Percentiles rank a stretch among this genome's conserved stretches.
Evolutionary conservation across 2,329 filamentous ascomycete genomes (phyloP).

Genomic region (Tricladium varicosporioides): DNA sequence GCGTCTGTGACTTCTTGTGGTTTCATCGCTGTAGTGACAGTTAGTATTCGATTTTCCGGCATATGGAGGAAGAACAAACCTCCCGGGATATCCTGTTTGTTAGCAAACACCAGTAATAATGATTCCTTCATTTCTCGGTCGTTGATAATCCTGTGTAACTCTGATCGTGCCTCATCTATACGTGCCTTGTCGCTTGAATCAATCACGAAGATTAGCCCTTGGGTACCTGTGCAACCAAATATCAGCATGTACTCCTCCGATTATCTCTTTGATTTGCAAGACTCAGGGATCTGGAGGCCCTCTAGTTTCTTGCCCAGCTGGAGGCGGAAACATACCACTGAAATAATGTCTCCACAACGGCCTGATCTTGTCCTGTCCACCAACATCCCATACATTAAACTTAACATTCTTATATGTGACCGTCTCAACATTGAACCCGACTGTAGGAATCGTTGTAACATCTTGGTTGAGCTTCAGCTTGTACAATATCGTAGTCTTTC

Average conservation of each 20-base stretch:
- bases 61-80: constrained; percentile 47
- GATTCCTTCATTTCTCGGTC: constrained; percentile 98
- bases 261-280: background rate
- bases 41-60: constrained; percentile 8
- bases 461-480: constrained; percentile 98
- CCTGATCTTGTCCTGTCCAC: constrained; percentile 97
- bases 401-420: constrained; percentile 99
- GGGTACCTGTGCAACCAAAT: constrained; percentile 63
- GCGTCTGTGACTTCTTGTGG: constrained; percentile 77
- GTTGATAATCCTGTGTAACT: constrained; percentile 95
- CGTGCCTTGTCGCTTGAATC: constrained; percentile 90
- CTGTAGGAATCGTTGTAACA: constrained; percentile 96
- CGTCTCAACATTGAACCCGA: constrained; percentile 98
- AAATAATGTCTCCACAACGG: constrained; percentile 98
- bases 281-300: background rate
- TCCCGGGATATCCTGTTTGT: constrained; percentile 94
- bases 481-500: constrained; percentile 99
- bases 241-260: constrained; percentile 49
- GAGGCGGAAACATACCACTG: constrained; percentile 54
- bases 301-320: background rate
- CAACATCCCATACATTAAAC: constrained; percentile 99
- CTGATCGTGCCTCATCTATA: constrained; percentile 89
- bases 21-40: constrained; percentile 61
- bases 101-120: constrained; percentile 91
- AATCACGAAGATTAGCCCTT: constrained; percentile 97